A percentile compares a stretch with the other conserved stretches of the same genome.
phyloP scores from a whole-genome alignment of 257 asterid genomes.

The Solanum clarkiae region DNA sequence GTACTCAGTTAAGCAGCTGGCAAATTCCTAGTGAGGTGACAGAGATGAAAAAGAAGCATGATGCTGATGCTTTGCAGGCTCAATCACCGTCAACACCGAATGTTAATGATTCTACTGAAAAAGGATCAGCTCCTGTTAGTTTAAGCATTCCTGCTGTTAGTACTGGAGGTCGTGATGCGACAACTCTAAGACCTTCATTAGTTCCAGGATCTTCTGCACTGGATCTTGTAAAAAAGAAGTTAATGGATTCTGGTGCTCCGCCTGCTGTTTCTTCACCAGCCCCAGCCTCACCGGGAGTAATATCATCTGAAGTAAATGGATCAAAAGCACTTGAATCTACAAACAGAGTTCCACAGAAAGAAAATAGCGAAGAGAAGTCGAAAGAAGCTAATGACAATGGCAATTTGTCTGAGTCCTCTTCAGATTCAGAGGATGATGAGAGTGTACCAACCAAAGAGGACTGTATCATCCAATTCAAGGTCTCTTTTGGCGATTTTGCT shows the following conservation, averaged over 20 bases:
- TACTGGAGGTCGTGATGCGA: constrained; percentile 96
- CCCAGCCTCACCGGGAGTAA: constrained; percentile 37
- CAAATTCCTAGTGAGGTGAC: constrained; percentile 79
- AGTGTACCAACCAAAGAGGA: constrained; percentile 85
- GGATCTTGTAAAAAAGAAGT: constrained; percentile 95
- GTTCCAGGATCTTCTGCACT: constrained; percentile 63
- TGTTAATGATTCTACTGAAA: constrained; percentile 37
- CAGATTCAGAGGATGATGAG: constrained; percentile 90
- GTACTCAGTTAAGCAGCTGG: constrained; percentile 91
- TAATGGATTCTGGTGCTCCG: constrained; percentile 76
- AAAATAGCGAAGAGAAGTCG: constrained; percentile 50
- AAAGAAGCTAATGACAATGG: constrained; percentile 59
- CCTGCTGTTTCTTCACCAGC: constrained; percentile 47
- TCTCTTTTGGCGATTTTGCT: constrained; percentile 8
- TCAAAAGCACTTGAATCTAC: constrained; percentile 38
- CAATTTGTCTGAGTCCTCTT: constrained; percentile 68
- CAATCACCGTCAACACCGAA: constrained; percentile 32
- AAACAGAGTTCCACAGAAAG: constrained; percentile 39
- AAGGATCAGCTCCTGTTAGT: constrained; percentile 48
- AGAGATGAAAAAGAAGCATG: constrained; percentile 68
- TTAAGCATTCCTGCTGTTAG: constrained; percentile 87
- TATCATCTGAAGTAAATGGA: constrained; percentile 53
- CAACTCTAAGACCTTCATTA: constrained; percentile 43
- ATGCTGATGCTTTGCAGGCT: constrained; percentile 46
- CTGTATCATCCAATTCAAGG: constrained; percentile 79